A percentile compares a stretch with the other conserved stretches of the same genome.
Conservation (phyloP, 2,329 filamentous ascomycete genomes). For the Elsinoe australis region DNA sequence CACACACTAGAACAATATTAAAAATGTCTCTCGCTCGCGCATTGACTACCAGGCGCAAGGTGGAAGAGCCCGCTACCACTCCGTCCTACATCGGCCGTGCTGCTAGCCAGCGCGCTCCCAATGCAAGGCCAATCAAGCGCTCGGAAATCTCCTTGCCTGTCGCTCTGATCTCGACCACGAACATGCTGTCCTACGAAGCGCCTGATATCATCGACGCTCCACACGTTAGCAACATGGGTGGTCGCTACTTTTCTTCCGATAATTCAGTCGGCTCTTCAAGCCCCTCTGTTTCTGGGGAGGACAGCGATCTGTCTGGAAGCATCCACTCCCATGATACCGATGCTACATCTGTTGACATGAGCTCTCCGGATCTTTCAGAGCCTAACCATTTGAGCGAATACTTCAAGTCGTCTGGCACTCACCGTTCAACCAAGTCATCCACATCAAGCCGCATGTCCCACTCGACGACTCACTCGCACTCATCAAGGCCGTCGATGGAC, state of each 20-base stretch:
- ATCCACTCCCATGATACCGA: conserved; percentile 60
- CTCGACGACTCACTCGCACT: conserved; percentile 59
- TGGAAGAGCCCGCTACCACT: conserved; percentile 57
- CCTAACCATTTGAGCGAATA: conserved; percentile 51
- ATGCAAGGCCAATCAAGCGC: conserved; percentile 45
- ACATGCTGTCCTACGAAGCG: conserved; percentile 91
- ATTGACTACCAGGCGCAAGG: conserved; percentile 68
- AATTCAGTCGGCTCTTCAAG: conserved; percentile 33
- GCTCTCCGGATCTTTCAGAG: conserved; percentile 35
- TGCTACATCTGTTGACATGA: conserved; percentile 46
- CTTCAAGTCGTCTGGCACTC: conserved; percentile 44
- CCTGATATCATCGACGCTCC: conserved; percentile 57
- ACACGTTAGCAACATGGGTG: conserved; percentile 23
- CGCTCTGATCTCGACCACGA: conserved; percentile 85
- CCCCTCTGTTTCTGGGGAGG: conserved; percentile 55
- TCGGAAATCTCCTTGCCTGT: conserved; percentile 80
- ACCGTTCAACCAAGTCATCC: conserved; percentile 22
- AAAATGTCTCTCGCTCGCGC: conserved; percentile 59
- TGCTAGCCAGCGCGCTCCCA: conserved; percentile 40
- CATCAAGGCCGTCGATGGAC: conserved; percentile 33
- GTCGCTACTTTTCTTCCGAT: conserved; percentile 24
- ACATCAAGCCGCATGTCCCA: conserved; percentile 15
- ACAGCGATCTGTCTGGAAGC: conserved; percentile 57
- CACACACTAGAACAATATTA: conserved; percentile 15
- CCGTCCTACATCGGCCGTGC: conserved; percentile 31